Percentiles rank a stretch among this genome's conserved stretches.
Evolutionary conservation across 495 filamentous ascomycete species (phyloP).

Genomic region (Neurospora sp.): DNA sequence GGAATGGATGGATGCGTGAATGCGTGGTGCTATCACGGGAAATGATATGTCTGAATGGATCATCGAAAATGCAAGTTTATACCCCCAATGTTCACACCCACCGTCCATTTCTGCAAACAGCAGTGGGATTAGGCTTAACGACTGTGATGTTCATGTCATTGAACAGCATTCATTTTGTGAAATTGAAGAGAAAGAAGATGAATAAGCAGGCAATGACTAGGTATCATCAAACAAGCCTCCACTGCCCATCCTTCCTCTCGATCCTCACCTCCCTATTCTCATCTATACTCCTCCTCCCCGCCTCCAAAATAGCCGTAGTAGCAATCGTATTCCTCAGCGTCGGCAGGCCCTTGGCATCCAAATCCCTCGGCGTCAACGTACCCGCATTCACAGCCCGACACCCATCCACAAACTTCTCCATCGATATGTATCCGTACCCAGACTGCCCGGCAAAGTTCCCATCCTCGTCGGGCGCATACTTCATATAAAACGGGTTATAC

Average conservation of each 20-base stretch:
- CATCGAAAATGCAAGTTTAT: neutral
- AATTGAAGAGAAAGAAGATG: neutral
- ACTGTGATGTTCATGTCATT: neutral
- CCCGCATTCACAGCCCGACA: constrained; percentile 69
- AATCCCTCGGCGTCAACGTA: constrained; percentile 54
- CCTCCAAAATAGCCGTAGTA: constrained; percentile 83
- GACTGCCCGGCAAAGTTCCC: constrained; percentile 88
- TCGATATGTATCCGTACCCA: constrained; percentile 86
- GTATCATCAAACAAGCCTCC: constrained; percentile 54
- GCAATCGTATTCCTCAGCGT: constrained; percentile 83
- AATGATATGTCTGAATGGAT: neutral
- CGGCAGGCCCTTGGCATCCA: constrained; percentile 72
- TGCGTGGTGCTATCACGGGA: neutral
- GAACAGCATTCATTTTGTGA: neutral
- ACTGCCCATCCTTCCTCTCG: constrained; percentile 47
- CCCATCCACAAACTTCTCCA: constrained; percentile 93
- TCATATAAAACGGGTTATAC: constrained; percentile 97
- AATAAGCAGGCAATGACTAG: neutral
- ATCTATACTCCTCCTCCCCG: constrained; percentile 71
- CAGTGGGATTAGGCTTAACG: too few species aligned
- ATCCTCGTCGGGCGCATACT: constrained; percentile 88
- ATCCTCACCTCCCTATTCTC: constrained; percentile 71
- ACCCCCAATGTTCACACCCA: neutral
- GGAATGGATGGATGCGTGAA: neutral
- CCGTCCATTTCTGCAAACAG: neutral